Base-by-base conservation (phyloP, 1,284 basidiomycete genomes). In the Pseudozyma thailandica region DNA sequence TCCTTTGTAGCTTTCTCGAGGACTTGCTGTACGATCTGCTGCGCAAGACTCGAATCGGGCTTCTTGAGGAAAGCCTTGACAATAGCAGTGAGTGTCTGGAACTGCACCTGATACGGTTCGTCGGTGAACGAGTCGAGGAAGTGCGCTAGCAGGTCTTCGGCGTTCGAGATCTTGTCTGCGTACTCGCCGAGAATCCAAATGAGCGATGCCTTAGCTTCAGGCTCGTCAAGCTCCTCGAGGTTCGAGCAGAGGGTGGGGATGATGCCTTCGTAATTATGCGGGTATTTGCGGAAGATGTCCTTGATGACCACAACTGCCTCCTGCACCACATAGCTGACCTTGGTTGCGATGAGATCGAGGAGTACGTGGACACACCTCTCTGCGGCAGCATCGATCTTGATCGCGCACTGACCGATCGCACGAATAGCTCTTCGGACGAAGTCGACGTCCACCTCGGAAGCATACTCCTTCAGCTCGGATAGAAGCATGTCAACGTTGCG, bases 181-280 rank as follows among this genome's bases (percentile, higher is more conserved):
- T 98, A 98, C 85, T 98, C 94, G 49, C 95, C 95, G 53, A 98
- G 91, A 77, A 98, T 98, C 95, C 95, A 98, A 79, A 98, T 97
- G 61, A 98, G 87, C 8, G 94, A 93, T 0, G 95, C 92, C 83
- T 98, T 98, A 6, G 95, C 95, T 82, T 98, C 96, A 15, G 95
- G 94, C 82, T 98, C 96, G 82, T 98, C 95, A 44, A 98, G 86
- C 74, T 95, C 94, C 73, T 98, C 95, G 23, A 98, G 88, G 78
- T 94, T 96, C 6, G 93, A 90, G 80, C 95, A 98, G 33, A 98
- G 85, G 1, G 91, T 94, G 2, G 93, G 93, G 74, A 98, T 98
- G 76, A 97, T 91, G 51, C 93, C 93, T 85, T 98, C 96, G 84
- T 98, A 98, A 28, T 92, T 92, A 51, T 90, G 90, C n/a, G 95